phyloP scores from a whole-genome alignment of 345 rosid species.

The Citrus hindsii region DNA sequence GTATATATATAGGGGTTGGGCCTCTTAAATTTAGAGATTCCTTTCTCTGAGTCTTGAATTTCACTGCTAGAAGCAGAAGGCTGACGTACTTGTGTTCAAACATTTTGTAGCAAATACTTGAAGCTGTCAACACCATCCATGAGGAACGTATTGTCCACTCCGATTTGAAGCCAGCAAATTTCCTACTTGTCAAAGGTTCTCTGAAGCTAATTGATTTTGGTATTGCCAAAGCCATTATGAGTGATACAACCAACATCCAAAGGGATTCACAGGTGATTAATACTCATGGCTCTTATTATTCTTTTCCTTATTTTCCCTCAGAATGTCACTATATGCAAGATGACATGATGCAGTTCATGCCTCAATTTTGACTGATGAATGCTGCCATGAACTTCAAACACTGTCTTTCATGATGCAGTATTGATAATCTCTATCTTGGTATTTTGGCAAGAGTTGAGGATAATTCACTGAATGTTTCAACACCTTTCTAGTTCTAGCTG shows the following conservation, averaged over 20 bases:
- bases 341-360: not conserved
- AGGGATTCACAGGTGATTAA: conserved; percentile 88
- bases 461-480: not conserved
- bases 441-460: not conserved
- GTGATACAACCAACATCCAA: conserved; percentile 94
- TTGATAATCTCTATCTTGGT: not conserved
- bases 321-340: not conserved
- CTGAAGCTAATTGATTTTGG: conserved; percentile 98
- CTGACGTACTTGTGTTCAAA: conserved; percentile 22
- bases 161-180: conserved; percentile 97
- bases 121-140: conserved; percentile 94
- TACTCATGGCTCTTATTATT: not conserved
- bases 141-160: conserved; percentile 98
- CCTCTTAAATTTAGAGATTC: not conserved
- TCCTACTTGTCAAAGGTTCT: conserved; percentile 92
- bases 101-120: conserved; percentile 85
- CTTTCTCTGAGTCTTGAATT: not conserved
- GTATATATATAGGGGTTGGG: not conserved
- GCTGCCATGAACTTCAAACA: not conserved
- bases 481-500: not conserved
- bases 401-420: not conserved
- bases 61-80: not conserved
- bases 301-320: not conserved
- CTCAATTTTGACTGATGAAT: not conserved
- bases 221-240: conserved; percentile 93